Evolutionary conservation across 345 rosid genomes (phyloP).

Genomic region (sweet orange (Citrus sinensis)): DNA sequence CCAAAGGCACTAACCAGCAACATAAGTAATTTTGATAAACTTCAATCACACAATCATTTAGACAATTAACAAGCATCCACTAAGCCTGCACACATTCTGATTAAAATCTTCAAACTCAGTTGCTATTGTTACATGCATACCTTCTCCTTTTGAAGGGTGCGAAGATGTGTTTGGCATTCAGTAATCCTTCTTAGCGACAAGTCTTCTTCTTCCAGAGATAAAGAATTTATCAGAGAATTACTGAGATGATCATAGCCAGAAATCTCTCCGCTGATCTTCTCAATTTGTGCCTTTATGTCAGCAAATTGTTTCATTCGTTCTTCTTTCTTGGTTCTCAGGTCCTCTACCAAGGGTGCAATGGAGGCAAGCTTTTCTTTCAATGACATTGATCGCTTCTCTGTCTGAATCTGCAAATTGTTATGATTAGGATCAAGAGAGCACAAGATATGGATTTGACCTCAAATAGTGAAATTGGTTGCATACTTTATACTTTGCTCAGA

Average conservation of each 20-base stretch:
- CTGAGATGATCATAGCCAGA: constrained; percentile 54
- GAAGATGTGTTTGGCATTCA: constrained; percentile 79
- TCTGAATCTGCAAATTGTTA: constrained; percentile 40
- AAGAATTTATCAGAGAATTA: constrained; percentile 33
- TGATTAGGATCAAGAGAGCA: neutral
- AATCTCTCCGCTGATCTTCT: constrained; percentile 78
- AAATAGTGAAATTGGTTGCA: neutral
- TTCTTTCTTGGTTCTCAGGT: constrained; percentile 71
- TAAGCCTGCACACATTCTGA: neutral
- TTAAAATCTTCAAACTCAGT: neutral
- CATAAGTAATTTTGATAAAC: neutral
- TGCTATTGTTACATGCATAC: constrained; percentile 25
- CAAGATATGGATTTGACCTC: neutral
- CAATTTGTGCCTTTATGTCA: constrained; percentile 69
- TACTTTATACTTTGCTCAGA: neutral
- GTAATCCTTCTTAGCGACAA: constrained; percentile 76
- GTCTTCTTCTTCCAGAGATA: constrained; percentile 72
- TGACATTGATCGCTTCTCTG: constrained; percentile 52
- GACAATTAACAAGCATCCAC: neutral
- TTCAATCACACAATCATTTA: neutral
- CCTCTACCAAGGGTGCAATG: constrained; percentile 72
- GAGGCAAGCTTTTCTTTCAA: constrained; percentile 79
- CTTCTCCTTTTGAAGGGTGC: constrained; percentile 84
- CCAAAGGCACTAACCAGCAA: neutral
- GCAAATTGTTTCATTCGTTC: constrained; percentile 76